phyloP scores from a whole-genome alignment of 2,329 filamentous ascomycete species.

The Nemania bipapillata region DNA sequence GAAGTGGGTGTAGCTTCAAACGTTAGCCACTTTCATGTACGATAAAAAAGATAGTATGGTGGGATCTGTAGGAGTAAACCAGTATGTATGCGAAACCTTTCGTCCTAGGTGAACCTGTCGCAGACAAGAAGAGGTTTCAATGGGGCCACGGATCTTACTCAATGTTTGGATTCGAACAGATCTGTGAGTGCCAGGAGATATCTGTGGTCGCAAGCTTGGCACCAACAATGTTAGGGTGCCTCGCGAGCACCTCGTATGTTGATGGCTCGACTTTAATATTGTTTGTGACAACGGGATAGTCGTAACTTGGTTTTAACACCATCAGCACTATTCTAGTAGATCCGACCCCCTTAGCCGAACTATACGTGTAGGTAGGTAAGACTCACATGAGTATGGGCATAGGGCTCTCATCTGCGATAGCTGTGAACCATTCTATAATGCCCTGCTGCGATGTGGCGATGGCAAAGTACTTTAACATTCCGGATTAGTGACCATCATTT shows the following conservation, averaged over 20 bases:
- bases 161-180: constrained; percentile 65
- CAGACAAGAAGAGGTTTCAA: background rate
- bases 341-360: background rate
- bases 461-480: constrained; percentile 64
- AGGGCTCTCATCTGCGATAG: constrained; percentile 68
- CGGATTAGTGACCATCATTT: constrained; percentile 11
- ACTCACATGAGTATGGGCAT: constrained; percentile 70
- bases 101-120: background rate
- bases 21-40: constrained; percentile 19
- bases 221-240: constrained; percentile 73
- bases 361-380: background rate
- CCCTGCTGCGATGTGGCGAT: constrained; percentile 67
- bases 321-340: constrained; percentile 5
- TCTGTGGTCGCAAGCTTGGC: constrained; percentile 74
- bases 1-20: constrained; percentile 63
- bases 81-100: background rate
- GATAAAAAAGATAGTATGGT: background rate
- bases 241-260: constrained; percentile 67
- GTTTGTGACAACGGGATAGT: constrained; percentile 74
- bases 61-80: constrained; percentile 4
- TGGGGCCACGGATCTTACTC: constrained; percentile 58
- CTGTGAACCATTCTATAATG: constrained; percentile 69
- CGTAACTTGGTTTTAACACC: constrained; percentile 53
- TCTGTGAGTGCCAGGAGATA: constrained; percentile 71
- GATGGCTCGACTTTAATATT: constrained; percentile 67